These are phyloP conservation scores for Podila verticillata DNA, from an alignment of 192 early-diverging fungal species.

Conservation along the genomic window DNA sequence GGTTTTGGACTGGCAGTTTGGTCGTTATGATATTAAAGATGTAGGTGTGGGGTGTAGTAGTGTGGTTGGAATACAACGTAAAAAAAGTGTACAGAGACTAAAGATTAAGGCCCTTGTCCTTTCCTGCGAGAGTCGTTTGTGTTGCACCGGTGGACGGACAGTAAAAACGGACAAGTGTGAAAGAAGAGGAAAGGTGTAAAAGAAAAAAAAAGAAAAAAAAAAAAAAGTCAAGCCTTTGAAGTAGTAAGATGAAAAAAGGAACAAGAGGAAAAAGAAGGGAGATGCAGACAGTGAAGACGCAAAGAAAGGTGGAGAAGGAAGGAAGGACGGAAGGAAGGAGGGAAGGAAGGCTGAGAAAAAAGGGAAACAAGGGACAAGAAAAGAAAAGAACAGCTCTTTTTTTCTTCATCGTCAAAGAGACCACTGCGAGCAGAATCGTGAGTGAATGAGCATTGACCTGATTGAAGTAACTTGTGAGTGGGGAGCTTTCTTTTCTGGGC, in stretches of 20 bases:
- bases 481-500: neutral
- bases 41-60: too few relatives aligned
- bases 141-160: neutral
- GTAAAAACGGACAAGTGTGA: neutral
- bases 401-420: too few relatives aligned
- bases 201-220: neutral
- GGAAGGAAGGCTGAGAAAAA: neutral
- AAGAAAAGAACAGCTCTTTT: neutral
- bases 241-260: neutral
- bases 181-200: neutral
- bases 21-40: neutral
- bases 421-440: too few relatives aligned
- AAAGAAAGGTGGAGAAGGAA: neutral
- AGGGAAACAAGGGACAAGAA: neutral
- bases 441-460: too few relatives aligned
- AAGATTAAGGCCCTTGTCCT: neutral
- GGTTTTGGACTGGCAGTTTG: neutral
- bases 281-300: neutral
- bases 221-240: neutral
- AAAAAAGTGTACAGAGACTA: neutral
- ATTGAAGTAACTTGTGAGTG: too few relatives aligned
- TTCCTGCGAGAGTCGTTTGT: neutral
- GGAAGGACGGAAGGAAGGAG: neutral
- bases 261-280: conserved; percentile 3
- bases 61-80: neutral